Base-by-base conservation (phyloP, 2,329 filamentous ascomycete species). In the Phyllosticta paracitricarpa region DNA sequence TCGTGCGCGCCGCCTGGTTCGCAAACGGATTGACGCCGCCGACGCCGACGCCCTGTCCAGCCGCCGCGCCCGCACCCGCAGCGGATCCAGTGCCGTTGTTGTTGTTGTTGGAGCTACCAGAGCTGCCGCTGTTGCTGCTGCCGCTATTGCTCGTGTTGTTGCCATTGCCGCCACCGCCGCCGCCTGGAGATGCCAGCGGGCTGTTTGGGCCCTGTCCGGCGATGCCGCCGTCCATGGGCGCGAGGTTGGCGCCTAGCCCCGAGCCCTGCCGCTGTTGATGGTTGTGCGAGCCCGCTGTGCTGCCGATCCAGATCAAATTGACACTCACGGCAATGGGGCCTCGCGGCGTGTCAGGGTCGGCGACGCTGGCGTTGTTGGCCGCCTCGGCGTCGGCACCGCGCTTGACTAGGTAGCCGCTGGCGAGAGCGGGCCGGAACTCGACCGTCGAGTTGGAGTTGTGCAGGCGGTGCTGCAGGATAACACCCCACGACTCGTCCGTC, bases 401-500 rank as follows among this genome's bases (percentile, higher is more conserved):
- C 63, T 78, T 77, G 63, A 79, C 70, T 0, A 80, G 66, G 1
- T 77, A 69, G 1, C 77, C 77, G 7, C 72, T 74, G 28, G 77
- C 75, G 19, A 78, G 69, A 4, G 71, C 71, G 14, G 72, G 69
- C 28, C 69, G 68, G 66, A 71, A 71, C 63, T 72, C 68, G 62
- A 68, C 67, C 48, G 69, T 68, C 0, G 71, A 72, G 60, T 71
- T 69, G 40, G 69, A 71, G 64, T 71, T 75, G 68, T 70, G 74
- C 0, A 72, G 65, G n/a, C 75, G 80, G 69, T 90, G 87, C 0
- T 83, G 81, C 52, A 89, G 80, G 17, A 94, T 78, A 4, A 89
- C 82, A 22, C 86, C 89, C 86, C 88, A 93, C 0, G 84, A 88
- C 64, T 89, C 87, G 67, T 94, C 89, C 0, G 85, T 85, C 1